phyloP scores from a whole-genome alignment of 257 asterid species.

The Nicotiana paniculata region DNA sequence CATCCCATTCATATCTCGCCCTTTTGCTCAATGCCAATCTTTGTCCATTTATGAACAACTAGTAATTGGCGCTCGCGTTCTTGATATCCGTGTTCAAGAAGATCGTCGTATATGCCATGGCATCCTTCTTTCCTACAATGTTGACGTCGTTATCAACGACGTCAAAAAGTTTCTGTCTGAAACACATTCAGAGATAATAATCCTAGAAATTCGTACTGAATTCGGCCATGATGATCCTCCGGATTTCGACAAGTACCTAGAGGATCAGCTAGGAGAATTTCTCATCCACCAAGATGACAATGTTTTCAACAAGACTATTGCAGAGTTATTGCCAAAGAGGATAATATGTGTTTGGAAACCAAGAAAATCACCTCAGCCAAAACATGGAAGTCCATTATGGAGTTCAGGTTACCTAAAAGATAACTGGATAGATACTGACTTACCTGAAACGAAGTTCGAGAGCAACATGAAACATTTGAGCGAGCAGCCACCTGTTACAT shows the following conservation, averaged over 20 bases:
- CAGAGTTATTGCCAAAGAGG: conserved; percentile 63
- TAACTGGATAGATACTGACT: conserved; percentile 81
- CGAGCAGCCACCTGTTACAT: conserved; percentile 46
- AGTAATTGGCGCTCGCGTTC: conserved; percentile 48
- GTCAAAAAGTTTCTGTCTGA: conserved; percentile 56
- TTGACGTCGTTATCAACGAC: conserved; percentile 59
- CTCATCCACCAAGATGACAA: conserved; percentile 68
- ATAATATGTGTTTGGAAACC: conserved; percentile 91
- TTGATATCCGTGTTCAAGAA: conserved; percentile 77
- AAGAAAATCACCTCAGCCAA: conserved; percentile 52
- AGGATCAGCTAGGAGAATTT: conserved; percentile 56
- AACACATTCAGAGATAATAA: conserved; percentile 63
- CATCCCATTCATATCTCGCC: conserved; percentile 57
- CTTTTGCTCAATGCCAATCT: conserved; percentile 78
- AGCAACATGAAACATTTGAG: conserved; percentile 66
- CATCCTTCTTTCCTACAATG: conserved; percentile 46
- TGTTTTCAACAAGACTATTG: conserved; percentile 51
- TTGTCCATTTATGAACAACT: conserved; percentile 73
- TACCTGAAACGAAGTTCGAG: conserved; percentile 80
- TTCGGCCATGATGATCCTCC: conserved; percentile 87
- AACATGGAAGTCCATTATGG: conserved; percentile 60
- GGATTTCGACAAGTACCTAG: conserved; percentile 57
- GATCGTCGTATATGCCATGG: conserved; percentile 79
- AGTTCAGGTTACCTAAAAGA: conserved; percentile 56
- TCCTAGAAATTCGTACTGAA: conserved; percentile 79